phyloP scores from a whole-genome alignment of 345 rosid genomes.

The Ceriops zippeliana region DNA sequence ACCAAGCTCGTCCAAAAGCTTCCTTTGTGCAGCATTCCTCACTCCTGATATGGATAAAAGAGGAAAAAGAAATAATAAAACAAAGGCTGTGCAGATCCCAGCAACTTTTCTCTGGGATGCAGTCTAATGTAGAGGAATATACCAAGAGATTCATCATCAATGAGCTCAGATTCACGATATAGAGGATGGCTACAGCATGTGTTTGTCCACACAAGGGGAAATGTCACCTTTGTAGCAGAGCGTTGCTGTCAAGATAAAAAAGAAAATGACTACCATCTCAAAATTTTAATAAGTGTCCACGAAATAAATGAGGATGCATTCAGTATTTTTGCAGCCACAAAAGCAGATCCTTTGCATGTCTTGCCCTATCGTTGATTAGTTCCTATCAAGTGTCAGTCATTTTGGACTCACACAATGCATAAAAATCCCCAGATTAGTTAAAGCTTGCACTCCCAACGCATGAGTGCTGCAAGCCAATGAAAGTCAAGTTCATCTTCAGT shows the following conservation, averaged over 20 bases:
- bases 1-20: conserved; percentile 96
- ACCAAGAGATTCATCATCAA: conserved; percentile 68
- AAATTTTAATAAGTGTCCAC: not conserved
- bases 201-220: conserved; percentile 98
- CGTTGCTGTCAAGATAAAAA: conserved; percentile 59
- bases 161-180: conserved; percentile 83
- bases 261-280: not conserved
- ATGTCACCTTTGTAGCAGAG: conserved; percentile 88
- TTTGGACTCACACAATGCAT: not conserved
- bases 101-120: not conserved
- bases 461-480: not conserved
- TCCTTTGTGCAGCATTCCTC: conserved; percentile 96
- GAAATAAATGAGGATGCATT: too few relatives aligned
- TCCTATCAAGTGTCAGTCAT: not conserved
- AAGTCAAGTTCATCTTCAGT: not conserved
- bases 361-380: not conserved
- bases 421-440: not conserved
- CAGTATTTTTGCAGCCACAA: too few relatives aligned
- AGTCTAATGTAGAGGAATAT: conserved; percentile 14
- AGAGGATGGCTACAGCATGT: conserved; percentile 98
- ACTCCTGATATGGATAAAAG: conserved; percentile 46
- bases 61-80: not conserved
- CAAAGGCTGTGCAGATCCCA: not conserved
- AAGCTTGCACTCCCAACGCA: too few relatives aligned
- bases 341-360: not conserved